Percentiles rank a stretch among this genome's conserved stretches.
Evolutionary conservation across 768 basidiomycete genomes (phyloP).

Genomic region (Leucocoprinus birnbaumii): DNA sequence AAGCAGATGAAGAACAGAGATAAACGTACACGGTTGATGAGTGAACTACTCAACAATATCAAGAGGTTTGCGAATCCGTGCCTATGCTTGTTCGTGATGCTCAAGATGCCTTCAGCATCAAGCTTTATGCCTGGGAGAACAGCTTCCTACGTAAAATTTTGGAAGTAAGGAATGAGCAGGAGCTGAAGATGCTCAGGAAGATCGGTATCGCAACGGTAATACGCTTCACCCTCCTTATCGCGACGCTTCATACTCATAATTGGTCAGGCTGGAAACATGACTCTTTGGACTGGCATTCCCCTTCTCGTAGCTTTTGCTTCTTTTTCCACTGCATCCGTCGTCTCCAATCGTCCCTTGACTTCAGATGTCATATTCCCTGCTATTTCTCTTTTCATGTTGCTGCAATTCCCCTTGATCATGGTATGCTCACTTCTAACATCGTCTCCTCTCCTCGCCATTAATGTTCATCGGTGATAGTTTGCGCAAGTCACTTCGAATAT

Average conservation of each 20-base stretch:
- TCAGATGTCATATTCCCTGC: conserved; percentile 95
- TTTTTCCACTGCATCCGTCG: conserved; percentile 67
- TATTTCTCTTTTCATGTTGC: conserved; percentile 84
- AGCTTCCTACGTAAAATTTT: conserved; percentile 80
- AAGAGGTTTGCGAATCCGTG: conserved; percentile 50
- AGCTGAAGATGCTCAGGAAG: conserved; percentile 76
- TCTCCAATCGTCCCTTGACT: conserved; percentile 69
- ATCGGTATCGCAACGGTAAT: conserved; percentile 73
- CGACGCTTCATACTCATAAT: not conserved
- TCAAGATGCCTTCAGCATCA: conserved; percentile 51
- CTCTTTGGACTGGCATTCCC: conserved; percentile 70
- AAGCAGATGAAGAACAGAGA: conserved; percentile 94
- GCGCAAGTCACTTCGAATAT: conserved; percentile 74
- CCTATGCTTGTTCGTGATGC: not conserved
- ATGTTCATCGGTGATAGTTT: conserved; percentile 39
- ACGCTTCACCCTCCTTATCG: conserved; percentile 11
- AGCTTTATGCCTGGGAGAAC: conserved; percentile 93
- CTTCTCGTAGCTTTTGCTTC: conserved; percentile 81
- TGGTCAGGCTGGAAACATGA: conserved; percentile 59
- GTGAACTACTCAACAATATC: conserved; percentile 90
- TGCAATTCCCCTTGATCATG: conserved; percentile 86
- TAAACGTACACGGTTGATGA: conserved; percentile 83
- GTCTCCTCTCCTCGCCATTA: not conserved
- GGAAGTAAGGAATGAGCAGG: conserved; percentile 79
- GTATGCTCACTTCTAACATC: conserved; percentile 30